A percentile compares a stretch with the other conserved stretches of the same genome.
These are phyloP conservation scores for Malassezia psittaci DNA, from an alignment of 1,284 basidiomycete genomes.

Conservation along the genomic window DNA sequence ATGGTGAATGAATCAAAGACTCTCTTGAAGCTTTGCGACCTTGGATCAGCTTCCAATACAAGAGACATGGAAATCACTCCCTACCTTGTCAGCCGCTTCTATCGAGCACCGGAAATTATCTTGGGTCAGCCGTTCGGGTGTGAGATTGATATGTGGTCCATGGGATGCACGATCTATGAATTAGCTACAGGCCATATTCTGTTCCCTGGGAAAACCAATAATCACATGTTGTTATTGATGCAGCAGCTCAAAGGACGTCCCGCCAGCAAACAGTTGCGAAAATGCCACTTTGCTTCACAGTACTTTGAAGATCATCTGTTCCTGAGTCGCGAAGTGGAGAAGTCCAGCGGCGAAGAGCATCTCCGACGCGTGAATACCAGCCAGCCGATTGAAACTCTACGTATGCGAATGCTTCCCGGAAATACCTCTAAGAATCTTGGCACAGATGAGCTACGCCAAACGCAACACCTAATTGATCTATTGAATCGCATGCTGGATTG, in stretches of 20 bases:
- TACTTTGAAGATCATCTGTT: conserved; percentile 76
- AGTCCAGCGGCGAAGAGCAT: conserved; percentile 54
- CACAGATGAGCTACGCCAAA: conserved; percentile 74
- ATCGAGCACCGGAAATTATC: conserved; percentile 97
- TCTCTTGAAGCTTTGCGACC: conserved; percentile 82
- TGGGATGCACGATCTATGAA: conserved; percentile 95
- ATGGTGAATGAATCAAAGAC: conserved; percentile 81
- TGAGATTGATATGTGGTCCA: conserved; percentile 89
- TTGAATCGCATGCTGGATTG: conserved; percentile 81
- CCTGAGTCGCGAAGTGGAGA: conserved; percentile 32
- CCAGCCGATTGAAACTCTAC: conserved; percentile 72
- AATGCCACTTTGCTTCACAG: conserved; percentile 75
- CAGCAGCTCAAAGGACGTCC: conserved; percentile 87
- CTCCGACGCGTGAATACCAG: conserved; percentile 69
- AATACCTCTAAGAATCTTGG: conserved; percentile 62
- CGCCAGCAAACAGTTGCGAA: conserved; percentile 86
- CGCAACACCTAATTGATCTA: conserved; percentile 78
- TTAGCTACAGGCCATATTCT: conserved; percentile 97
- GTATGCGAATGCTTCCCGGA: conserved; percentile 69
- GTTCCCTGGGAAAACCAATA: conserved; percentile 90
- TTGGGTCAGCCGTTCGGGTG: conserved; percentile 89
- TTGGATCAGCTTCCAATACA: conserved; percentile 87
- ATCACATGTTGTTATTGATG: conserved; percentile 74
- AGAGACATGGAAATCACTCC: conserved; percentile 95
- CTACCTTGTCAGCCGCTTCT: conserved; percentile 94